Percentiles rank a stretch among this genome's conserved stretches.
phyloP scores from a whole-genome alignment of 1,284 basidiomycete genomes.

The Cutaneotrichosporon cutaneum region DNA sequence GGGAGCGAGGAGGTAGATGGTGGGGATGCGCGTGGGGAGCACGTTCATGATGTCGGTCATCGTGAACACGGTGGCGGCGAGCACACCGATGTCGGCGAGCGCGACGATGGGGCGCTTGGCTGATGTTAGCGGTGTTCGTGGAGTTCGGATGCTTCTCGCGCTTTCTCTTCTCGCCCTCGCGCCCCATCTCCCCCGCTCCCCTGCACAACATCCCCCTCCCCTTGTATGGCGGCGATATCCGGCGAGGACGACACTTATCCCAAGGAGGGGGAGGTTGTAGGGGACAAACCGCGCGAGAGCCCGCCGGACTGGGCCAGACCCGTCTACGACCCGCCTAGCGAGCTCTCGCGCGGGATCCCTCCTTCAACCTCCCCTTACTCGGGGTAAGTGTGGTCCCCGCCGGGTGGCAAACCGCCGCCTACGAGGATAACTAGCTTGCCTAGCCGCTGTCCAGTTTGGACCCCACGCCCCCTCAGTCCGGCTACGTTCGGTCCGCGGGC shows the following conservation, averaged over 20 bases:
- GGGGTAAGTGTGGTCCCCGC: too few relatives aligned
- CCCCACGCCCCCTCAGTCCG: neutral
- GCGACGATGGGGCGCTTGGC: constrained; percentile 17
- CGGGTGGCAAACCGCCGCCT: too few relatives aligned
- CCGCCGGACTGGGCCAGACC: too few relatives aligned
- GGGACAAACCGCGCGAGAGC: too few relatives aligned
- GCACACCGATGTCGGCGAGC: constrained; percentile 10
- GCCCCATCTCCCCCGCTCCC: neutral
- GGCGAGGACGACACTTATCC: too few relatives aligned
- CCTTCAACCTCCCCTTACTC: too few relatives aligned
- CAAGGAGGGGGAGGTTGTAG: too few relatives aligned
- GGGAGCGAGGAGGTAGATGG: constrained; percentile 62
- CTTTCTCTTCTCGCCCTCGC: neutral
- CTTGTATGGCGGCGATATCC: too few relatives aligned
- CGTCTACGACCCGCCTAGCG: too few relatives aligned
- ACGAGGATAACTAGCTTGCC: too few relatives aligned
- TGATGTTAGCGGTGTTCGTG: neutral
- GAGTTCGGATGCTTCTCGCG: neutral
- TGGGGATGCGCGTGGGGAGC: constrained; percentile 56
- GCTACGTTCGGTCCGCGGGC: neutral
- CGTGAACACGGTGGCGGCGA: constrained; percentile 61
- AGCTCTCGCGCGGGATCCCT: too few relatives aligned
- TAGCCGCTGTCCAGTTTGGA: too few relatives aligned
- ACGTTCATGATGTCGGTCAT: constrained; percentile 62
- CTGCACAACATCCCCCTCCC: neutral